A percentile compares a stretch with the other conserved stretches of the same genome.
Evolutionary conservation across 1,139 yeast species (phyloP).

Genomic region (Geotrichum reessii): DNA sequence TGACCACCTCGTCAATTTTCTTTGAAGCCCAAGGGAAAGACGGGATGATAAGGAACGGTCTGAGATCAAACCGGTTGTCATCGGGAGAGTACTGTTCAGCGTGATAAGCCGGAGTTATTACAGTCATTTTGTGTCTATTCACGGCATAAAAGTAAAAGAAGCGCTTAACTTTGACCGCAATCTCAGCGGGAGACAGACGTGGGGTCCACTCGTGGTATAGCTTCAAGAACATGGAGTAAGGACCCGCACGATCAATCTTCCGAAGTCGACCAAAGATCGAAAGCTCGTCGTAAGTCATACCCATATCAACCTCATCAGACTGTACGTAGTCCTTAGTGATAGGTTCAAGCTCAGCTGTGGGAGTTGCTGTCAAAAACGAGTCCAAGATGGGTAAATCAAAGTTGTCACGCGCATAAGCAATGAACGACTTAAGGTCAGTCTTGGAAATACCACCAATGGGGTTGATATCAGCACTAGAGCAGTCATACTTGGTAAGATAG

Average conservation of each 20-base stretch:
- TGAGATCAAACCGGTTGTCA: conserved; percentile 88
- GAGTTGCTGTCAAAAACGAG: conserved; percentile 81
- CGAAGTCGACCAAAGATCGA: conserved; percentile 88
- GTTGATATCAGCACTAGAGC: conserved; percentile 93
- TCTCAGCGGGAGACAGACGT: conserved; percentile 68
- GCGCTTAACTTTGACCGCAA: conserved; percentile 86
- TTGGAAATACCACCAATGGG: conserved; percentile 98
- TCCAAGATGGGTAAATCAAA: conserved; percentile 72
- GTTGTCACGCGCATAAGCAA: conserved; percentile 63
- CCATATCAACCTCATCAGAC: conserved; percentile 97
- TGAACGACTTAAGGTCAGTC: conserved; percentile 81
- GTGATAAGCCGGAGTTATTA: conserved; percentile 92
- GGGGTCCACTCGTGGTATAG: conserved; percentile 91
- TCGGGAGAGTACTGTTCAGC: conserved; percentile 98
- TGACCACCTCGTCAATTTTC: conserved; percentile 74
- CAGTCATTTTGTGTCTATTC: conserved; percentile 94
- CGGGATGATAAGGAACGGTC: conserved; percentile 93
- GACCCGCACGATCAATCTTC: conserved; percentile 92
- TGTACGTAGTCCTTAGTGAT: conserved; percentile 87
- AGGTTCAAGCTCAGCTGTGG: conserved; percentile 97
- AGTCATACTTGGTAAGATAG: conserved; percentile 90
- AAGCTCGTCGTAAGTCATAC: conserved; percentile 91
- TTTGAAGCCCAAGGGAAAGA: conserved; percentile 83
- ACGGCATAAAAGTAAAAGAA: conserved; percentile 92
- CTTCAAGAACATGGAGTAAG: conserved; percentile 87